Conservation (phyloP, 768 basidiomycete genomes). For the Pleurotus citrinopileatus region DNA sequence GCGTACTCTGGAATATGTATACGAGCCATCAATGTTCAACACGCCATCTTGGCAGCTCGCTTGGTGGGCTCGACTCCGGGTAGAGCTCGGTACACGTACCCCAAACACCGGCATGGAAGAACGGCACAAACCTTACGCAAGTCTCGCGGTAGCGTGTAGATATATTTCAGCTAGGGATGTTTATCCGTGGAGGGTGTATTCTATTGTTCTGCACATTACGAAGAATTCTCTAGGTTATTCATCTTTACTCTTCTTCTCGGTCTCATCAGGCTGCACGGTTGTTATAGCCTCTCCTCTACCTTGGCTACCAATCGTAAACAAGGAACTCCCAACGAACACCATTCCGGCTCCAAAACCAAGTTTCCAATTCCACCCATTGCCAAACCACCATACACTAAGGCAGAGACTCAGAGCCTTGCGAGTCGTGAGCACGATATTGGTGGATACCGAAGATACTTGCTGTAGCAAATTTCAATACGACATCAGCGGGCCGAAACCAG, state of each 20-base stretch:
- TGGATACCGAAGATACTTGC: conserved; percentile 78
- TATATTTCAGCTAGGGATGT: background rate
- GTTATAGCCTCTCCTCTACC: background rate
- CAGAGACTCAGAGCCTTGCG: conserved; percentile 80
- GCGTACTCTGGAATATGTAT: no score
- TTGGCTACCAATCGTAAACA: conserved; percentile 41
- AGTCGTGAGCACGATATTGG: conserved; percentile 75
- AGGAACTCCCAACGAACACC: conserved; percentile 68
- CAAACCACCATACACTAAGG: conserved; percentile 85
- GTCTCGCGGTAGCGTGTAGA: background rate
- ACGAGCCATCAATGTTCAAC: no score
- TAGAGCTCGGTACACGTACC: no score
- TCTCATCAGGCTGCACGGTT: background rate
- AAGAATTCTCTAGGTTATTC: no score
- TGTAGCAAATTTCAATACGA: conserved; percentile 21
- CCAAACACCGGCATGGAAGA: no score
- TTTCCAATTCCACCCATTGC: conserved; percentile 64
- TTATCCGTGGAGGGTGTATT: background rate
- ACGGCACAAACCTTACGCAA: background rate
- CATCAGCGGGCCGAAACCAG: background rate
- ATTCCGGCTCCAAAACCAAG: conserved; percentile 66
- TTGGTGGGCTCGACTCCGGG: no score
- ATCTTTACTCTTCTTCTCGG: background rate
- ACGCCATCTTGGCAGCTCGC: no score
- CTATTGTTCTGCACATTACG: background rate